phyloP scores from a whole-genome alignment of 306 rosid species.

The Vicia villosa region DNA sequence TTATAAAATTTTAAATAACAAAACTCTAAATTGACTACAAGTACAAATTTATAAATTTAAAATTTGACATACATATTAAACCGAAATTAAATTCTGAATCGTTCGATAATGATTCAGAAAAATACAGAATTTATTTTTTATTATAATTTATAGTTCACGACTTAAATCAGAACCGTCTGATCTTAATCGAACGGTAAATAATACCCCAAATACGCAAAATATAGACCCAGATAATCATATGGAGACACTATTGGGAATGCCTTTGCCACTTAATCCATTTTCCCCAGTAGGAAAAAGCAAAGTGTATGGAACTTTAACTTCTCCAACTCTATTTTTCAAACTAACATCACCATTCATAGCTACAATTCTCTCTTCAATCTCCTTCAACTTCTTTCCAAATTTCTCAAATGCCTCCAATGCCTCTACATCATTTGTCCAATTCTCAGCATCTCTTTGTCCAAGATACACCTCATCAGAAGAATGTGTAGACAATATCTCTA shows the following conservation, averaged over 20 bases:
- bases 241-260: slow-evolving; percentile 86
- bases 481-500: slow-evolving; percentile 55
- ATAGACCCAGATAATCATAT: slow-evolving; percentile 37
- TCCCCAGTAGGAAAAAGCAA: slow-evolving; percentile 66
- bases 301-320: slow-evolving; percentile 70
- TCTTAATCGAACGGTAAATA: too few species aligned
- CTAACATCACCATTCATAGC: slow-evolving; percentile 51
- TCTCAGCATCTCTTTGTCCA: slow-evolving; percentile 53
- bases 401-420: slow-evolving; percentile 56
- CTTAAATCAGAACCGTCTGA: too few species aligned
- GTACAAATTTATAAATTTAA: background rate
- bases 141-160: background rate
- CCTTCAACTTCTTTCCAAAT: slow-evolving; percentile 52
- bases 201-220: too few species aligned
- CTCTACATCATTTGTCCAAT: slow-evolving; percentile 61
- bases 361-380: slow-evolving; percentile 53
- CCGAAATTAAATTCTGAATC: background rate
- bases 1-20: too few species aligned
- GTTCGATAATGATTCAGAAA: too few species aligned
- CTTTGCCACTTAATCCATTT: slow-evolving; percentile 70
- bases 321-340: slow-evolving; percentile 64
- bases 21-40: background rate
- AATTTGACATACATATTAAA: background rate
- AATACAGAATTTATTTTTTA: too few species aligned
- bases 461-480: slow-evolving; percentile 62